A percentile compares a stretch with the other conserved stretches of the same genome.
Evolutionary conservation across 75 land plant genomes (phyloP).

Genomic region (Selaginella tamariscina): DNA sequence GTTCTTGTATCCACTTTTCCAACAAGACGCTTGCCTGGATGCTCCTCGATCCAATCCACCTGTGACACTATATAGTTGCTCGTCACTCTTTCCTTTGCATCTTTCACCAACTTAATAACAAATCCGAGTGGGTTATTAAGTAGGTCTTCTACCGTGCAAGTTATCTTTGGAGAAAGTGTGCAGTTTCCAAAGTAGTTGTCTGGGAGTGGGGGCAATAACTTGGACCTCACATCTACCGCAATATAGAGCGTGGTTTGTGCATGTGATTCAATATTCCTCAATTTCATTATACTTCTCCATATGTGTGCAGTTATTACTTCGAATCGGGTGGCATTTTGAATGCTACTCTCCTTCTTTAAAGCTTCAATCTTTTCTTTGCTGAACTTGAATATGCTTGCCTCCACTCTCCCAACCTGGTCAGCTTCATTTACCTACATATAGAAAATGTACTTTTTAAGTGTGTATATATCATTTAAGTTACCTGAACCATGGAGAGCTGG

Average conservation of each 20-base stretch:
- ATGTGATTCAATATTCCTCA: constrained; percentile 29
- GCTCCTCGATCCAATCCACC: constrained; percentile 37
- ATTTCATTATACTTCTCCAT: constrained; percentile 49
- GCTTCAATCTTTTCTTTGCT: constrained; percentile 31
- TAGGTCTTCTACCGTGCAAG: constrained; percentile 33
- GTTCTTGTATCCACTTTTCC: no score
- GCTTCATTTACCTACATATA: no score
- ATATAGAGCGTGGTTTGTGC: constrained; percentile 42
- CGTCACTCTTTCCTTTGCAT: constrained; percentile 20
- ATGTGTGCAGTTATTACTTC: constrained; percentile 57
- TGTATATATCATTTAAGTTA: no score
- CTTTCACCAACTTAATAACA: constrained; percentile 26
- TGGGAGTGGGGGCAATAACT: constrained; percentile 38
- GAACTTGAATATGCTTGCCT: constrained; percentile 32
- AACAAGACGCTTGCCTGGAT: no score
- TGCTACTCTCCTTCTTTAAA: no score
- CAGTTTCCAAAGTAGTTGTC: constrained; percentile 61
- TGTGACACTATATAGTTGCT: constrained; percentile 36
- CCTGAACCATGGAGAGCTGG: no score
- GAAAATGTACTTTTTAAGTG: no score
- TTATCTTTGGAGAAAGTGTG: constrained; percentile 18
- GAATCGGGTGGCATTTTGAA: constrained; percentile 43
- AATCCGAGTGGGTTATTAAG: constrained; percentile 19
- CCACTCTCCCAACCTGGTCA: no score
- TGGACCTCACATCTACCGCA: constrained; percentile 45